Evolutionary conservation across 805 yeast genomes (phyloP).

Genomic region (Candida gorgasii): DNA sequence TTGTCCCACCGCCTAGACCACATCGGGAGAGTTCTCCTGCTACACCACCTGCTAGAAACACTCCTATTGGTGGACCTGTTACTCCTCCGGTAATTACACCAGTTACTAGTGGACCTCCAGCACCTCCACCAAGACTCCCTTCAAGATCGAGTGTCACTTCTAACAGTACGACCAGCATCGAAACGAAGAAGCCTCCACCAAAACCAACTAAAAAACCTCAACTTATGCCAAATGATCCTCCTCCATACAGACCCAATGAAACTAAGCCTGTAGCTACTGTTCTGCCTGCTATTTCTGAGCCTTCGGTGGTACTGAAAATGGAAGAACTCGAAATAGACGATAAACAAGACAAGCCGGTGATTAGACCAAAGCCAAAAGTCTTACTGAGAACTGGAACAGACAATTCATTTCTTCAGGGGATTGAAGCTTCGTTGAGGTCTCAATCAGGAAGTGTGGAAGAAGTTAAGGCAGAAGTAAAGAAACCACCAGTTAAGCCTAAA

Average conservation of each 20-base stretch:
- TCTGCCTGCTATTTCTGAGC: not conserved
- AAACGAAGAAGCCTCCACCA: constrained; percentile 43
- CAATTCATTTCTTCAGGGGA: not conserved
- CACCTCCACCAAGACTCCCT: constrained; percentile 13
- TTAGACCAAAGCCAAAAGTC: constrained; percentile 15
- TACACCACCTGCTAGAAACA: constrained; percentile 2
- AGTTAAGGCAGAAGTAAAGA: constrained; percentile 12
- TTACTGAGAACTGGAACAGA: constrained; percentile 5
- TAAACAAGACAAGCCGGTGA: not conserved
- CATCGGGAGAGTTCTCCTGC: constrained; percentile 5
- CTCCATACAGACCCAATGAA: constrained; percentile 20
- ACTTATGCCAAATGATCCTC: constrained; percentile 20
- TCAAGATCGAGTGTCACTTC: constrained; percentile 12
- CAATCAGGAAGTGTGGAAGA: not conserved
- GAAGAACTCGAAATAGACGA: constrained; percentile 1
- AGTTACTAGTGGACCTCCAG: constrained; percentile 1
- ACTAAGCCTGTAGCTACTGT: not conserved
- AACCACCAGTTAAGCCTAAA: constrained; percentile 16
- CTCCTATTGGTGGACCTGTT: too few relatives aligned
- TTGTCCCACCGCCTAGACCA: constrained; percentile 25
- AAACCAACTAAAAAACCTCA: constrained; percentile 39
- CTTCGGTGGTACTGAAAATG: not conserved
- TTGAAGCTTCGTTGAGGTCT: constrained; percentile 3
- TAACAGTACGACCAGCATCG: too few relatives aligned
- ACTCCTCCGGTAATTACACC: constrained; percentile 1